These are phyloP conservation scores for Agaricus sinodeliciosus DNA, from an alignment of 768 basidiomycete genomes.

Conservation along the genomic window DNA sequence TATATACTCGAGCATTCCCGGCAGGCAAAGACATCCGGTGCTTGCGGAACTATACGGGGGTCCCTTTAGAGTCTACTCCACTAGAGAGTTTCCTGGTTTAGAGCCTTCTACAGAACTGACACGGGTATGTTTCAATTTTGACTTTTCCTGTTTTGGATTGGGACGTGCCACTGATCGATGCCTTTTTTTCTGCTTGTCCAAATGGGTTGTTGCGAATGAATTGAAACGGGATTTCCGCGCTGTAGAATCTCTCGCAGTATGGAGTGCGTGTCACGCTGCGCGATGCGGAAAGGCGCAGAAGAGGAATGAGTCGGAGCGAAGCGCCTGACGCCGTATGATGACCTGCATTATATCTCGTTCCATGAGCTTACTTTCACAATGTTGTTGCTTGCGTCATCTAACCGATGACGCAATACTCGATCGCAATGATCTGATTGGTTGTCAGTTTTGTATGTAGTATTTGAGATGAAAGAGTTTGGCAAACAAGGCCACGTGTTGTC, in stretches of 20 bases:
- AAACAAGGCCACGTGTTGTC: conserved; percentile 8
- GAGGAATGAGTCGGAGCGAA: conserved; percentile 13
- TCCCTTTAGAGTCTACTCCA: conserved; percentile 62
- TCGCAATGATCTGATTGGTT: conserved; percentile 9
- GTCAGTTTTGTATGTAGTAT: conserved; percentile 7
- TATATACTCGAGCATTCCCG: conserved; percentile 34
- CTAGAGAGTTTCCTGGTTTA: conserved; percentile 70
- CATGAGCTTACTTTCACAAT: not conserved
- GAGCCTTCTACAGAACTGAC: conserved; percentile 64
- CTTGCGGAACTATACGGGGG: conserved; percentile 65
- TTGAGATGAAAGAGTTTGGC: not conserved
- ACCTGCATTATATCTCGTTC: not conserved
- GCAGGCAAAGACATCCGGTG: conserved; percentile 28
- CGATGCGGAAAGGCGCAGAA: conserved; percentile 33
- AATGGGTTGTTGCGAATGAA: too few species aligned
- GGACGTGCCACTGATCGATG: not conserved
- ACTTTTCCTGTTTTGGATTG: not conserved
- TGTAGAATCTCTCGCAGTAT: conserved; percentile 29
- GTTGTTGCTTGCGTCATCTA: not conserved
- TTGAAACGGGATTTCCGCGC: too few species aligned
- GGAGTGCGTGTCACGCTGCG: conserved; percentile 35
- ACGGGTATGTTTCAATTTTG: conserved; percentile 34
- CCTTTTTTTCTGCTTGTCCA: too few species aligned
- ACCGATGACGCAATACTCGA: not conserved
- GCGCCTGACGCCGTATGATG: not conserved